phyloP scores from a whole-genome alignment of 768 basidiomycete species.

The Chalciporus sphaerocephalus region DNA sequence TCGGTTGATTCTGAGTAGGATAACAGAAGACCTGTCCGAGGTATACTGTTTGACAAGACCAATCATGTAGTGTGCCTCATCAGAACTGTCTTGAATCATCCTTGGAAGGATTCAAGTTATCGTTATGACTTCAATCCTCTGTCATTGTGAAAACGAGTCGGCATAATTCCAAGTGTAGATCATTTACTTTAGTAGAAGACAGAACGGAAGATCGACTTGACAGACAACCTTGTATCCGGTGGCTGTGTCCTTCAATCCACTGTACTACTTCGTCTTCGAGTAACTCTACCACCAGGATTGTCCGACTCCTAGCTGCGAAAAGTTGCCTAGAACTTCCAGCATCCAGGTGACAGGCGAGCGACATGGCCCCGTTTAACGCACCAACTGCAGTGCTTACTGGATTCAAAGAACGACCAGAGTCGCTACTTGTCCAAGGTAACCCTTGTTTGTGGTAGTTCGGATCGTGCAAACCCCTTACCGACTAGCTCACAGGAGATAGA shows the following conservation, averaged over 20 bases:
- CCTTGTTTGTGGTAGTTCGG: not conserved
- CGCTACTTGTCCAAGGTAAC: slow-evolving; percentile 31
- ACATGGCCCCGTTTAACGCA: slow-evolving; percentile 33
- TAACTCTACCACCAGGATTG: not conserved
- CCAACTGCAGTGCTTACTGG: slow-evolving; percentile 26
- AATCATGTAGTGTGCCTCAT: too few relatives aligned
- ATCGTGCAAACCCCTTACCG: not conserved
- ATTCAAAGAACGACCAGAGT: slow-evolving; percentile 35
- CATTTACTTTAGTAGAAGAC: not conserved
- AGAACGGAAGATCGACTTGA: too few relatives aligned
- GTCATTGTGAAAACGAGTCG: too few relatives aligned
- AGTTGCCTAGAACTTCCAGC: not conserved
- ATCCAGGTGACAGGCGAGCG: not conserved
- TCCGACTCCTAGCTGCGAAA: too few relatives aligned
- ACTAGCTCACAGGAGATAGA: slow-evolving; percentile 40
- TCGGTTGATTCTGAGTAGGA: too few relatives aligned
- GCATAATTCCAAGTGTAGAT: not conserved
- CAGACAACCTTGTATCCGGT: not conserved
- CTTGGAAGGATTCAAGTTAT: too few relatives aligned
- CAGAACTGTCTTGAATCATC: too few relatives aligned
- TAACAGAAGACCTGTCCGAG: too few relatives aligned
- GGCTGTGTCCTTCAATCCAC: slow-evolving; percentile 5
- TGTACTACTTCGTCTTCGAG: not conserved
- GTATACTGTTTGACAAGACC: too few relatives aligned
- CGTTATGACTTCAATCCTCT: too few relatives aligned